Conservation (phyloP, 1,284 basidiomycete species). For the Puccinia hordei region DNA sequence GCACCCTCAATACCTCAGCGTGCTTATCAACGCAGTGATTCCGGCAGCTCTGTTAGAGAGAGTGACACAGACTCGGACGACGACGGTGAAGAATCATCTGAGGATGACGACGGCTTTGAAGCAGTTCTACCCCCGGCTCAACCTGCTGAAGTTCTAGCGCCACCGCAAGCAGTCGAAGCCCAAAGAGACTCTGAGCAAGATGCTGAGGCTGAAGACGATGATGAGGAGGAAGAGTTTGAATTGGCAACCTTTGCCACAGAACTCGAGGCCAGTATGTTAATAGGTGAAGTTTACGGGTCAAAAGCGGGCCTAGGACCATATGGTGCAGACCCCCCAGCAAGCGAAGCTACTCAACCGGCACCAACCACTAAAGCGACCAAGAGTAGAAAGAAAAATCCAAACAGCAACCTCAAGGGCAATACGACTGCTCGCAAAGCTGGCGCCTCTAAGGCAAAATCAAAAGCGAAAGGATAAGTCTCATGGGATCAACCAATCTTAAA, state of each 20-base stretch:
- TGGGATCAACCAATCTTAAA: neutral
- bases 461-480: constrained; percentile 16
- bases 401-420: neutral
- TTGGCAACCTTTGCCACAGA: constrained; percentile 36
- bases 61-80: constrained; percentile 43
- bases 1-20: constrained; percentile 21
- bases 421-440: constrained; percentile 12
- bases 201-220: constrained; percentile 39
- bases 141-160: neutral
- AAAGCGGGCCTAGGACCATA: constrained; percentile 19
- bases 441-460: constrained; percentile 29
- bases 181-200: constrained; percentile 23
- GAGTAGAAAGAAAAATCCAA: constrained; percentile 9
- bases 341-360: neutral
- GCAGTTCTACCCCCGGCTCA: neutral
- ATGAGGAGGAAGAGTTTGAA: constrained; percentile 35
- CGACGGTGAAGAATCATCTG: constrained; percentile 25
- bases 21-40: constrained; percentile 42
- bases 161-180: constrained; percentile 2
- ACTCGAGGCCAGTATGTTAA: constrained; percentile 44
- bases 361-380: constrained; percentile 13
- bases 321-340: neutral
- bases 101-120: constrained; percentile 26
- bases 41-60: constrained; percentile 43
- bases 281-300: constrained; percentile 25